These are phyloP conservation scores for Septoria linicola DNA, from an alignment of 2,329 filamentous ascomycete genomes.

Conservation along the genomic window DNA sequence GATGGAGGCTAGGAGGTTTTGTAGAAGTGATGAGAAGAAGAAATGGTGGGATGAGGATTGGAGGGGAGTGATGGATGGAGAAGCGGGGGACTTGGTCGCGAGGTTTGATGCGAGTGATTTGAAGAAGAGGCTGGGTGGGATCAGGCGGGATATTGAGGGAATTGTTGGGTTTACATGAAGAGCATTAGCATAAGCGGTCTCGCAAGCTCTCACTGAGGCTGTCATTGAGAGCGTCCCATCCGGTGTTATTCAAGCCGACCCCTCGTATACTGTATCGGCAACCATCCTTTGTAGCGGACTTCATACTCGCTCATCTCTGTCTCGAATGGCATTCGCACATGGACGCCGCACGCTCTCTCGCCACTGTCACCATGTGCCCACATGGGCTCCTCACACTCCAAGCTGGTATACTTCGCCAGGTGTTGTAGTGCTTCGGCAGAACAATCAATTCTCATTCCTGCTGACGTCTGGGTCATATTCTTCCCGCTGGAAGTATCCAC, in stretches of 20 bases:
- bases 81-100: constrained; percentile 7
- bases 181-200: too few relatives aligned
- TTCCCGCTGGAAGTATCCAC: not conserved
- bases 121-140: constrained; percentile 7
- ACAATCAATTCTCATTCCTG: not conserved
- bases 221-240: too few relatives aligned
- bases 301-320: not conserved
- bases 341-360: not conserved
- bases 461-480: not conserved
- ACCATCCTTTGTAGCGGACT: too few relatives aligned
- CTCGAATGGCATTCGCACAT: not conserved
- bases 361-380: not conserved
- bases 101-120: constrained; percentile 14
- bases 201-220: too few relatives aligned
- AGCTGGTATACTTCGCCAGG: not conserved
- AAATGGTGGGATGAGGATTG: not conserved
- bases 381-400: not conserved
- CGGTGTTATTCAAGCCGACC: too few relatives aligned
- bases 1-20: constrained; percentile 1
- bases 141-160: constrained; percentile 16
- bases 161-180: constrained; percentile 17
- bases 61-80: not conserved
- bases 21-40: not conserved
- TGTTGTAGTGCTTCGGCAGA: not conserved
- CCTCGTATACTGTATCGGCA: too few relatives aligned